phyloP scores from a whole-genome alignment of 2,329 filamentous ascomycete genomes.

The Colletotrichum musae region DNA sequence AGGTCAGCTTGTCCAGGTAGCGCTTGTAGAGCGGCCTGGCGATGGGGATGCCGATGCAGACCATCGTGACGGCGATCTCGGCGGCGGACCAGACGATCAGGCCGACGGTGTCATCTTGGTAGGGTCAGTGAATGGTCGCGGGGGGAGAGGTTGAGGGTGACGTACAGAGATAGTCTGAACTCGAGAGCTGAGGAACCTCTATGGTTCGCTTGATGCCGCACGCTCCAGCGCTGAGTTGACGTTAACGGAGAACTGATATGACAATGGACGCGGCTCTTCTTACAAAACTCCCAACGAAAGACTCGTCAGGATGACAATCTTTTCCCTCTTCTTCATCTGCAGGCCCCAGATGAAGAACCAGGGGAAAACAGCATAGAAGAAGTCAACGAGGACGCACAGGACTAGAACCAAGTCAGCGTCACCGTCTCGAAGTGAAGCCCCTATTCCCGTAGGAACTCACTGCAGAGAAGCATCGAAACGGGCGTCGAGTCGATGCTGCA shows the following conservation, averaged over 20 bases:
- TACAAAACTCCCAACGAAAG: slow-evolving; percentile 55
- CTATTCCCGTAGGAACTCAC: background rate
- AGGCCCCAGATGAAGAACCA: slow-evolving; percentile 59
- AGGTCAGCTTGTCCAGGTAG: slow-evolving; percentile 4
- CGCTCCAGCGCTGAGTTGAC: slow-evolving; percentile 44
- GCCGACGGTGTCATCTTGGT: slow-evolving; percentile 50
- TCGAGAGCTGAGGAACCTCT: slow-evolving; percentile 47
- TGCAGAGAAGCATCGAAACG: slow-evolving; percentile 37
- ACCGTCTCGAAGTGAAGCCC: slow-evolving; percentile 9
- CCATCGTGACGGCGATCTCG: slow-evolving; percentile 53
- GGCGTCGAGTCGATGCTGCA: slow-evolving; percentile 41
- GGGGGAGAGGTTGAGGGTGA: background rate
- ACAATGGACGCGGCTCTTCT: slow-evolving; percentile 12
- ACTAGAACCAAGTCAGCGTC: background rate
- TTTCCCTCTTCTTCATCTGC: slow-evolving; percentile 53
- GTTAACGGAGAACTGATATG: background rate
- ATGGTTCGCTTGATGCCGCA: slow-evolving; percentile 48
- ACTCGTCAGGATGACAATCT: slow-evolving; percentile 54
- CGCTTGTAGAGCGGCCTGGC: slow-evolving; percentile 53
- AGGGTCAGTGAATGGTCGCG: background rate
- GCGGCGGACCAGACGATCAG: slow-evolving; percentile 55
- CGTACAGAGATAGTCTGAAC: slow-evolving; percentile 41
- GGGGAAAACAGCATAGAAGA: slow-evolving; percentile 57
- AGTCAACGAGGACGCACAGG: slow-evolving; percentile 49
- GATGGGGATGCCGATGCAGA: slow-evolving; percentile 57